Evolutionary conservation across 2,329 filamentous ascomycete genomes (phyloP).

Genomic region (Ophiostoma ulmi): DNA sequence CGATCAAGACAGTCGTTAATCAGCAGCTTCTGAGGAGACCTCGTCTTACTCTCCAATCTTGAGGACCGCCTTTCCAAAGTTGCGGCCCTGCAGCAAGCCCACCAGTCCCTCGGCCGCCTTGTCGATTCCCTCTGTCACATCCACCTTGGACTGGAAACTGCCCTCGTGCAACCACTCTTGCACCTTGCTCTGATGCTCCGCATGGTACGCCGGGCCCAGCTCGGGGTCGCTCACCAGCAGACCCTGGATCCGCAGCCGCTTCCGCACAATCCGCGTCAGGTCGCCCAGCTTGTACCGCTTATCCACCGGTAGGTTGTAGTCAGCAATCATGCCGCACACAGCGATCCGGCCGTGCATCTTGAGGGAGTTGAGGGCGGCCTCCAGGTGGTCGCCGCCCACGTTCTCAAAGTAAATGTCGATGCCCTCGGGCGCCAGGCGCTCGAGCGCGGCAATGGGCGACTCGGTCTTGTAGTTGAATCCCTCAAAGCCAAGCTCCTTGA

Average conservation of each 20-base stretch:
- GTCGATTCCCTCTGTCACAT: conserved; percentile 71
- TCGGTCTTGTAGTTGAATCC: conserved; percentile 91
- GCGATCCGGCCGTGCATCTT: conserved; percentile 63
- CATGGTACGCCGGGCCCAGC: conserved; percentile 60
- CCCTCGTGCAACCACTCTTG: conserved; percentile 72
- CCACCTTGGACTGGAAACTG: conserved; percentile 63
- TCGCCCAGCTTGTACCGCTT: conserved; percentile 64
- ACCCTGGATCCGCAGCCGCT: conserved; percentile 65
- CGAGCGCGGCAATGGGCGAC: conserved; percentile 60
- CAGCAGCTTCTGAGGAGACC: neutral
- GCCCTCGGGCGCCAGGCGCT: conserved; percentile 66
- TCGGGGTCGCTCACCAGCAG: conserved; percentile 66
- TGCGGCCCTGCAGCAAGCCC: conserved; percentile 69
- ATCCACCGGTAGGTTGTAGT: conserved; percentile 59
- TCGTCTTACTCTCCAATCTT: conserved; percentile 43
- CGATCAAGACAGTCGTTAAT: neutral
- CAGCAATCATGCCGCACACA: conserved; percentile 63
- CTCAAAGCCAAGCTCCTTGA: conserved; percentile 50
- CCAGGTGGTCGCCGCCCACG: conserved; percentile 49
- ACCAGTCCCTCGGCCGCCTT: conserved; percentile 68
- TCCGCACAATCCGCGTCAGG: conserved; percentile 58
- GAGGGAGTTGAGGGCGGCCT: conserved; percentile 42
- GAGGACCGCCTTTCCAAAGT: conserved; percentile 80
- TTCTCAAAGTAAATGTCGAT: conserved; percentile 64
- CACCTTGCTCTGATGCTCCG: conserved; percentile 71